Base-by-base conservation (phyloP, 1,284 basidiomycete species). In the Puccinia polysora region DNA sequence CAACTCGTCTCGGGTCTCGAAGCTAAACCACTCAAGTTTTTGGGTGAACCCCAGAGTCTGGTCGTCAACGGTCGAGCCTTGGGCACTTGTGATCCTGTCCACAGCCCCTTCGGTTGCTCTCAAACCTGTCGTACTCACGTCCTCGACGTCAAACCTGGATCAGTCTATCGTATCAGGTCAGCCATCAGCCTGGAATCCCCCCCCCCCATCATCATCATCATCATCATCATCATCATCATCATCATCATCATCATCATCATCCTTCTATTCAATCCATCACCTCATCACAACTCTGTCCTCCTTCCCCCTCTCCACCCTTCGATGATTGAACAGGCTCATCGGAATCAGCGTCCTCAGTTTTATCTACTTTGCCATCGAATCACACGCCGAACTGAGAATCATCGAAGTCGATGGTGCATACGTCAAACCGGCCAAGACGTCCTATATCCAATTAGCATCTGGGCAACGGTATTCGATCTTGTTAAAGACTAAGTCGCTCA, bases 391-490 rank as follows among this genome's bases (percentile, higher is more conserved):
- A 32, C 34, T 72, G 1, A 30, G 30, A 25, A 23, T 72, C 18
- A 72, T 72, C 18, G 69, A 72, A 38, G 69, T 50, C 18, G 69
- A 72, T 72, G 69, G 56, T 23, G 60, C 34, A 53, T 64, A 55
- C 40, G 32, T 72, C 2, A 63, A 56, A 25, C 45, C 34, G 25
- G 23, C 36, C 3, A 43, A 25, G 15, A 36, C 69, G 8, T 20
- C 58, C 23, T 60, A 47, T 18, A 52, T 72, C 10, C 32, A 45
- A 49, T 2, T 72, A 10, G 56, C 47, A 14, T 72, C 69, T 3
- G 69, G 69, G 45, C 69, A 72, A 32, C 45, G 69, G 8, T 72
- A 72, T 60, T 72, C 69, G 12, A 63, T 72, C 47, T 49, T 72
- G 30, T 30, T 72, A 1, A 52, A 60, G 28, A 72, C 69, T 18